Percentiles rank a stretch among this genome's conserved stretches.
These are phyloP conservation scores for Cladosporium austrohemisphaericum DNA, from an alignment of 2,329 filamentous ascomycete species.

Conservation along the genomic window DNA sequence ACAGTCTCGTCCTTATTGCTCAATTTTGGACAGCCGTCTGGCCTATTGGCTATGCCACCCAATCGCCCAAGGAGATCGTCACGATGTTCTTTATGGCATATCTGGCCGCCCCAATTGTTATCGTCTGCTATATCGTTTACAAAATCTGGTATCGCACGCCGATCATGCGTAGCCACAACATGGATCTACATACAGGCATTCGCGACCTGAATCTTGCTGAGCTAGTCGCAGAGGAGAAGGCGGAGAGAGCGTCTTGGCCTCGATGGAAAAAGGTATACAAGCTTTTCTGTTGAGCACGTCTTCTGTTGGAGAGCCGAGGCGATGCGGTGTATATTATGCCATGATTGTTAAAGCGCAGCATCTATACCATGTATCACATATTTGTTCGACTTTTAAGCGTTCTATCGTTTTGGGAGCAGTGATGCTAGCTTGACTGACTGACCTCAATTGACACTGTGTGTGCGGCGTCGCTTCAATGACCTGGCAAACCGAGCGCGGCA, in stretches of 20 bases:
- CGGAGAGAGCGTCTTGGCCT: slow-evolving; percentile 59
- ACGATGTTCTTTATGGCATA: slow-evolving; percentile 31
- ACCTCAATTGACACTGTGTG: too few relatives aligned
- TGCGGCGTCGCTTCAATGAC: too few relatives aligned
- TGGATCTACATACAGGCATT: slow-evolving; percentile 83
- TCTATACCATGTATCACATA: too few relatives aligned
- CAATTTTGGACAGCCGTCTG: slow-evolving; percentile 31
- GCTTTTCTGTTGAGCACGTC: slow-evolving; percentile 43
- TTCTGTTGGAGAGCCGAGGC: too few relatives aligned
- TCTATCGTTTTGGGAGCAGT: neutral
- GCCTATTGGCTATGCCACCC: slow-evolving; percentile 23
- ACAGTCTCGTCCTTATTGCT: slow-evolving; percentile 48
- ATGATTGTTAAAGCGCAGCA: too few relatives aligned
- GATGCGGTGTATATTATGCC: neutral
- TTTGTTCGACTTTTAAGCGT: too few relatives aligned
- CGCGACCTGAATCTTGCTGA: slow-evolving; percentile 78
- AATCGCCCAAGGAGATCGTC: slow-evolving; percentile 19
- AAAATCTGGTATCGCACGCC: slow-evolving; percentile 29
- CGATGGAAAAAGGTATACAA: slow-evolving; percentile 49
- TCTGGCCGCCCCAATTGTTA: slow-evolving; percentile 33
- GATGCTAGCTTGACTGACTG: too few relatives aligned
- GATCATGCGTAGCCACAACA: slow-evolving; percentile 65
- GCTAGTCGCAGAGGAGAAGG: slow-evolving; percentile 73
- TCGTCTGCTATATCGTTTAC: slow-evolving; percentile 32
- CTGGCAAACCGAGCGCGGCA: too few relatives aligned